A percentile compares a stretch with the other conserved stretches of the same genome.
These are phyloP conservation scores for Quercus alba DNA, from an alignment of 306 rosid species.

Conservation along the genomic window DNA sequence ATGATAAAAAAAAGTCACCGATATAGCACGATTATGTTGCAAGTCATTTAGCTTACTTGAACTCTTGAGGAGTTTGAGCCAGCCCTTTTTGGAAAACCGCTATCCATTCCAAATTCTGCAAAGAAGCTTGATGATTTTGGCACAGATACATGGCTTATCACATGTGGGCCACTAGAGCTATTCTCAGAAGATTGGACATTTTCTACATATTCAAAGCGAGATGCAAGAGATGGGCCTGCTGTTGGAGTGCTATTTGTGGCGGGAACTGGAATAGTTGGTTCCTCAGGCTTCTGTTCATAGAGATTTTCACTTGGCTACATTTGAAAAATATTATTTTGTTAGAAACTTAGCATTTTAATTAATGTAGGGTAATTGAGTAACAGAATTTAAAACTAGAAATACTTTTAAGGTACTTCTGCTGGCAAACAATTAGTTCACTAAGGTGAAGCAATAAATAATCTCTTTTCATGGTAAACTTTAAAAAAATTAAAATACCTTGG, in stretches of 20 bases:
- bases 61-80: conserved; percentile 58
- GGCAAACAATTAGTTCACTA: conserved; percentile 9
- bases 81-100: conserved; percentile 54
- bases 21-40: not conserved
- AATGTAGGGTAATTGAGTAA: conserved; percentile 12
- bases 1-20: not conserved
- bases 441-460: conserved; percentile 2
- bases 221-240: conserved; percentile 51
- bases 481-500: conserved; percentile 35
- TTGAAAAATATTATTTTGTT: conserved; percentile 23
- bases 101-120: conserved; percentile 87
- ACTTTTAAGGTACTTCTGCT: not conserved
- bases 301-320: conserved; percentile 81
- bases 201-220: conserved; percentile 94
- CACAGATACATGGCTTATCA: conserved; percentile 57
- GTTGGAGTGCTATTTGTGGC: conserved; percentile 40
- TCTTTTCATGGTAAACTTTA: conserved; percentile 58
- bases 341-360: not conserved
- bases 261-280: conserved; percentile 54
- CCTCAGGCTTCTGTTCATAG: conserved; percentile 96
- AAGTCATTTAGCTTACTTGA: conserved; percentile 49
- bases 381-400: not conserved
- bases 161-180: conserved; percentile 54
- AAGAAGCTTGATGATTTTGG: conserved; percentile 93
- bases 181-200: conserved; percentile 64